phyloP scores from a whole-genome alignment of 106 monocot species.

The Allium sativum region DNA sequence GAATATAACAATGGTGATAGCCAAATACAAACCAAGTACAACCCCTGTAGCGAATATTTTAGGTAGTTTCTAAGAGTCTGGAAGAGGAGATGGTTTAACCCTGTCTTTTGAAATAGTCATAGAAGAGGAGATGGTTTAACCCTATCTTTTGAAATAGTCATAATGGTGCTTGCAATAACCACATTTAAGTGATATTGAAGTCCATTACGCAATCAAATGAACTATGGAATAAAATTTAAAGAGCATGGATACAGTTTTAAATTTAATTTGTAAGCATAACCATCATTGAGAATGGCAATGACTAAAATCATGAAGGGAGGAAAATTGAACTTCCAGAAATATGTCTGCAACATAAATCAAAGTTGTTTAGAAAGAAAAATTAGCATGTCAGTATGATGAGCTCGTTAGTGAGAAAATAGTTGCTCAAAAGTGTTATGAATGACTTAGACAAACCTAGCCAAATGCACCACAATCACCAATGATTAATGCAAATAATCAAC shows the following conservation, averaged over 20 bases:
- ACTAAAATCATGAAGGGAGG: slow-evolving; percentile 56
- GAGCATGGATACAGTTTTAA: neutral
- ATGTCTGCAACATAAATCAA: slow-evolving; percentile 33
- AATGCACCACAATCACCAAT: too few relatives aligned
- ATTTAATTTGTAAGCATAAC: slow-evolving; percentile 7
- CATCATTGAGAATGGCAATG: slow-evolving; percentile 57
- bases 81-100: too few relatives aligned
- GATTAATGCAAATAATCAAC: too few relatives aligned
- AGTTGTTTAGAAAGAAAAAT: slow-evolving; percentile 24
- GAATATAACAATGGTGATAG: slow-evolving; percentile 32
- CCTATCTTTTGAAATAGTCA: slow-evolving; percentile 55
- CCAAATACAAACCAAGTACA: slow-evolving; percentile 37
- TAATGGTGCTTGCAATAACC: slow-evolving; percentile 32
- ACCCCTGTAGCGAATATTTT: slow-evolving; percentile 48
- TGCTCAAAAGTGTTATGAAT: too few relatives aligned
- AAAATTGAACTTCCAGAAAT: slow-evolving; percentile 40
- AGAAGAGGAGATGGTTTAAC: slow-evolving; percentile 53
- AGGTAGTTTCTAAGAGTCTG: slow-evolving; percentile 47
- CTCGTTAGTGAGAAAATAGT: neutral
- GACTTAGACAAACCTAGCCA: too few relatives aligned
- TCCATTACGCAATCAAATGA: neutral
- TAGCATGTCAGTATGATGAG: slow-evolving; percentile 7
- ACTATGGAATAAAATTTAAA: neutral
- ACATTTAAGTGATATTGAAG: neutral
- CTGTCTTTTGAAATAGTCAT: too few relatives aligned